phyloP scores from a whole-genome alignment of 768 basidiomycete species.

The Tricholomella constricta region DNA sequence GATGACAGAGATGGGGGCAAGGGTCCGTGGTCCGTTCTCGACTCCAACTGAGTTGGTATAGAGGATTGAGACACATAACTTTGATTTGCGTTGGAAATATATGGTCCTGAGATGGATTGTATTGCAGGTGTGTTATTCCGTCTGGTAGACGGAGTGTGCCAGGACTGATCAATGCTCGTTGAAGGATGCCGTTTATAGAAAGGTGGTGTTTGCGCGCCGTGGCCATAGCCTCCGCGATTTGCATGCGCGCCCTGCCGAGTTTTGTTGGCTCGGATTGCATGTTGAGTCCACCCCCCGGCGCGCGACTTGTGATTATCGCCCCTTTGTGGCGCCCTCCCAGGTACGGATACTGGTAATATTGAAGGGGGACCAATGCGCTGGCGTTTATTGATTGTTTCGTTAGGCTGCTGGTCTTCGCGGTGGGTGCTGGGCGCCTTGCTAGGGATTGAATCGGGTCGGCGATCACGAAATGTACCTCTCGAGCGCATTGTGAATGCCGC shows the following conservation, averaged over 20 bases:
- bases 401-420: constrained; percentile 22
- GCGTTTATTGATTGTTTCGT: constrained; percentile 19
- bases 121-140: not conserved
- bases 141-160: not conserved
- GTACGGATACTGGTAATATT: not conserved
- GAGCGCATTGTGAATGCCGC: not conserved
- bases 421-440: not conserved
- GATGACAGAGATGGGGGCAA: not conserved
- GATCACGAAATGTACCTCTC: not conserved
- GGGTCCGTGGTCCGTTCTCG: not conserved
- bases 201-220: not conserved
- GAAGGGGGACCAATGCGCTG: constrained; percentile 13
- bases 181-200: not conserved
- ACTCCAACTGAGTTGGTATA: not conserved
- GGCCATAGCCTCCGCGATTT: not conserved
- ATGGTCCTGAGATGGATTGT: not conserved
- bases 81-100: not conserved
- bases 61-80: not conserved
- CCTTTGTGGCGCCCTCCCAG: not conserved
- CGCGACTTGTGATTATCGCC: not conserved
- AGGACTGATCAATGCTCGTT: not conserved
- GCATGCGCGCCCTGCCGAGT: constrained; percentile 4
- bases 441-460: not conserved
- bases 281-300: not conserved
- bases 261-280: constrained; percentile 7